A percentile compares a stretch with the other conserved stretches of the same genome.
phyloP scores from a whole-genome alignment of 257 asterid genomes.

The Schizonepeta tenuifolia region DNA sequence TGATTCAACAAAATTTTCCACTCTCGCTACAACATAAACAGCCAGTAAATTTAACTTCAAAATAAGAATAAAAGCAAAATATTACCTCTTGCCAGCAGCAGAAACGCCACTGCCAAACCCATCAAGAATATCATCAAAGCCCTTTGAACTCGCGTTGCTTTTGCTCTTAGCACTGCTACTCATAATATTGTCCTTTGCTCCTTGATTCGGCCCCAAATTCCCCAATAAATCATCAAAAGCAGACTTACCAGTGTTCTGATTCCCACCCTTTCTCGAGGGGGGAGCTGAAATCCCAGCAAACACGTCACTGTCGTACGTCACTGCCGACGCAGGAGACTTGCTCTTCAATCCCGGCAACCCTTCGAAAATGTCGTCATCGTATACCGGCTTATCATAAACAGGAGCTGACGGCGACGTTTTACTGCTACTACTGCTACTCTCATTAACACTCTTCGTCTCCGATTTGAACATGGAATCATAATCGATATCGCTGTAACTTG shows the following conservation, averaged over 20 bases:
- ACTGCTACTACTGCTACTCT: slow-evolving; percentile 23
- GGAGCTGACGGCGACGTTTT: slow-evolving; percentile 58
- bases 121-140: slow-evolving; percentile 59
- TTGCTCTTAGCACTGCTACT: slow-evolving; percentile 45
- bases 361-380: slow-evolving; percentile 91
- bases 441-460: slow-evolving; percentile 33
- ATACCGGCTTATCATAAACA: slow-evolving; percentile 92
- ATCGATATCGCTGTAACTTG: slow-evolving; percentile 60
- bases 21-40: slow-evolving; percentile 8
- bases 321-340: slow-evolving; percentile 54
- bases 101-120: slow-evolving; percentile 57
- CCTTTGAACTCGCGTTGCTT: slow-evolving; percentile 53
- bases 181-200: slow-evolving; percentile 34
- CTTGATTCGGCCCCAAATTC: slow-evolving; percentile 47
- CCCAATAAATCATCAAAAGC: slow-evolving; percentile 70
- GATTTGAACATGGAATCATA: slow-evolving; percentile 56
- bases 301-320: slow-evolving; percentile 58
- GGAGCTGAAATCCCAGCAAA: slow-evolving; percentile 65
- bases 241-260: slow-evolving; percentile 42
- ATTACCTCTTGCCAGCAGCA: slow-evolving; percentile 59
- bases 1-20: background rate
- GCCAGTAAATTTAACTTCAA: slow-evolving; percentile 11
- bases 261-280: slow-evolving; percentile 38
- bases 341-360: slow-evolving; percentile 90
- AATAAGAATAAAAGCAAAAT: background rate